These are phyloP conservation scores for Hevea brasiliensis DNA, from an alignment of 345 rosid species.

Conservation along the genomic window DNA sequence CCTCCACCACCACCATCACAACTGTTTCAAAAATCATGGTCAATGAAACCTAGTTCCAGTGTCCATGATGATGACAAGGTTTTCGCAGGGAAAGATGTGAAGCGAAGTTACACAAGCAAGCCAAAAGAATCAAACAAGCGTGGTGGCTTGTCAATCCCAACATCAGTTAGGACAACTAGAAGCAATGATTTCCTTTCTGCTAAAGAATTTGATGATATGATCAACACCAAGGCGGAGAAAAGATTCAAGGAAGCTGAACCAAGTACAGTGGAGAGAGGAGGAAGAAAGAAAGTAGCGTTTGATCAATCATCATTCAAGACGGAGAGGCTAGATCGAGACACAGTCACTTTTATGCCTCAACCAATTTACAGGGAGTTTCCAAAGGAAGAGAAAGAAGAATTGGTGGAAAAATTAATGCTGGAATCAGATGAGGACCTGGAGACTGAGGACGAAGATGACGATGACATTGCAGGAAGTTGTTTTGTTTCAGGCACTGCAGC, in stretches of 20 bases:
- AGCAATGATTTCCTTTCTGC: slow-evolving; percentile 32
- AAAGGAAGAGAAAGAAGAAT: slow-evolving; percentile 23
- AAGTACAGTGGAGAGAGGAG: slow-evolving; percentile 4
- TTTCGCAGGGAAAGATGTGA: slow-evolving; percentile 20
- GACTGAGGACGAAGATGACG: slow-evolving; percentile 26
- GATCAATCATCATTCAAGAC: slow-evolving; percentile 30
- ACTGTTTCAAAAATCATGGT: slow-evolving; percentile 31
- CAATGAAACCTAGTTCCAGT: slow-evolving; percentile 28
- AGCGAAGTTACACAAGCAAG: slow-evolving; percentile 29
- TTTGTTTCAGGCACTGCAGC: slow-evolving; percentile 1
- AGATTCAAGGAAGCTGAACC: not conserved
- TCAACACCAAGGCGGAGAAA: not conserved
- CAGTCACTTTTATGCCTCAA: slow-evolving; percentile 18
- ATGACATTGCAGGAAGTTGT: slow-evolving; percentile 18
- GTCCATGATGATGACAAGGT: slow-evolving; percentile 25
- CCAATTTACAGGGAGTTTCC: slow-evolving; percentile 38
- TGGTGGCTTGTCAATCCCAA: slow-evolving; percentile 23
- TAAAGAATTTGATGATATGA: too few relatives aligned
- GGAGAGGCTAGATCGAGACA: slow-evolving; percentile 21
- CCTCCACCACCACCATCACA: not conserved
- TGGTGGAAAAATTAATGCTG: slow-evolving; percentile 29
- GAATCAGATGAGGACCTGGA: slow-evolving; percentile 40
- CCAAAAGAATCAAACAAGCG: slow-evolving; percentile 6
- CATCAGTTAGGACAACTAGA: slow-evolving; percentile 30
- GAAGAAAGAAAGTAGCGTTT: slow-evolving; percentile 16